phyloP scores from a whole-genome alignment of 148 eudicot species.

The Persicaria maculosa region DNA sequence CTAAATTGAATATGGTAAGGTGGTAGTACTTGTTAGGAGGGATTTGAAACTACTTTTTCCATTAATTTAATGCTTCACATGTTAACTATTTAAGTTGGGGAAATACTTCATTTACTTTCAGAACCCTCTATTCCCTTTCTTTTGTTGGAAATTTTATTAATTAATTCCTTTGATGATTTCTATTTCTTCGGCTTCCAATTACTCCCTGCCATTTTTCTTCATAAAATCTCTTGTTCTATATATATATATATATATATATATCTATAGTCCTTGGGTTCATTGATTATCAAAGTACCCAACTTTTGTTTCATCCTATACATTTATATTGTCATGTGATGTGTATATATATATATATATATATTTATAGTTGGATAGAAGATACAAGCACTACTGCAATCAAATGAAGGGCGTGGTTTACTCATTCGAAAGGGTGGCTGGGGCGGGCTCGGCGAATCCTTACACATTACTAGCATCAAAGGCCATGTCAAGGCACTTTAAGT shows the following conservation, averaged over 20 bases:
- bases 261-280: background rate
- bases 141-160: background rate
- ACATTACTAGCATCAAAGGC: slow-evolving; percentile 79
- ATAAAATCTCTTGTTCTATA: slow-evolving; percentile 2
- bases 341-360: background rate
- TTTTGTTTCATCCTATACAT: background rate
- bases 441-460: slow-evolving; percentile 57
- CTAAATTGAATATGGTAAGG: slow-evolving; percentile 2
- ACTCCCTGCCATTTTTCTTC: background rate
- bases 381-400: slow-evolving; percentile 76
- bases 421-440: slow-evolving; percentile 71
- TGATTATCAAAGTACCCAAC: background rate
- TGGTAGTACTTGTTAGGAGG: slow-evolving; percentile 44
- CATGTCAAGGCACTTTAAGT: slow-evolving; percentile 89
- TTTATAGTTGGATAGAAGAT: slow-evolving; percentile 78
- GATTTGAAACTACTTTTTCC: slow-evolving; percentile 15
- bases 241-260: background rate
- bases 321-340: background rate
- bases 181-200: background rate
- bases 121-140: slow-evolving; percentile 10
- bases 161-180: slow-evolving; percentile 2
- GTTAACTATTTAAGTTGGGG: slow-evolving; percentile 12
- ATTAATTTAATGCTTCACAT: slow-evolving; percentile 51
- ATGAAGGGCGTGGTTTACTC: slow-evolving; percentile 72
- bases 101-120: slow-evolving; percentile 8